Base-by-base conservation (phyloP, 2,329 filamentous ascomycete genomes). In the Teratosphaeria epicoccoides region DNA sequence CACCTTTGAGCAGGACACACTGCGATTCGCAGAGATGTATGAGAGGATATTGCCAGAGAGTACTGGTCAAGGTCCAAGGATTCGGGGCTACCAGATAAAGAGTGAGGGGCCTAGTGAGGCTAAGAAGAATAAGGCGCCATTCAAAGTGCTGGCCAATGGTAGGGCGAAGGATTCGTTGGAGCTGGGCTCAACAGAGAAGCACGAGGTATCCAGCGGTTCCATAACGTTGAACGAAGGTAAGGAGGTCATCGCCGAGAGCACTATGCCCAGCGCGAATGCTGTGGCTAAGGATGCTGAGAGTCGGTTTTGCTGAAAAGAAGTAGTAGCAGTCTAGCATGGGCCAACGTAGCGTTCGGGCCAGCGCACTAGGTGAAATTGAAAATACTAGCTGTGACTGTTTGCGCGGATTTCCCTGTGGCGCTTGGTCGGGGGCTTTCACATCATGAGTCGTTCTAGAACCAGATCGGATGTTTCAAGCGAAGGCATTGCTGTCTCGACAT, bases 1-100 rank as follows among this genome's bases (percentile, higher is more conserved):
- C 6, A 79, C 71, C 17, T 84, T 78, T 56, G 77, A 80, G 2
- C 60, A 73, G 2, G 78, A 84, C 22, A 62, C 71, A 0, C 69
- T 72, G 1, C 71, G 67, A 0, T 96, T 96, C 62, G 78, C 81
- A 49, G 72, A 72, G 3, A 64, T 66, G 3, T 97, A 96, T 64
- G 85, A 86, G 58, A 65, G 79, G 0, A 76, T 83, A 11, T 66
- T 97, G 25, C 91, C 91, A 0, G 73, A 77, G 43, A 84, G 84
- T 33, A 88, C 82, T 0, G 91, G 89, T 0, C 75, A 84, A 61
- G 82, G 90, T 9, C 93, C 93, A 9, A 78, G 78, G 62, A 76
- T 86, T 29, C 77, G 89, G 61, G 89, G 89, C 1, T 94, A 95
- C 62, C 86, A 94, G 63, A 86, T 84, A 67, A 88, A 86, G 68